Evolutionary conservation across 768 basidiomycete genomes (phyloP).

Genomic region (Lactifluus rugatus): DNA sequence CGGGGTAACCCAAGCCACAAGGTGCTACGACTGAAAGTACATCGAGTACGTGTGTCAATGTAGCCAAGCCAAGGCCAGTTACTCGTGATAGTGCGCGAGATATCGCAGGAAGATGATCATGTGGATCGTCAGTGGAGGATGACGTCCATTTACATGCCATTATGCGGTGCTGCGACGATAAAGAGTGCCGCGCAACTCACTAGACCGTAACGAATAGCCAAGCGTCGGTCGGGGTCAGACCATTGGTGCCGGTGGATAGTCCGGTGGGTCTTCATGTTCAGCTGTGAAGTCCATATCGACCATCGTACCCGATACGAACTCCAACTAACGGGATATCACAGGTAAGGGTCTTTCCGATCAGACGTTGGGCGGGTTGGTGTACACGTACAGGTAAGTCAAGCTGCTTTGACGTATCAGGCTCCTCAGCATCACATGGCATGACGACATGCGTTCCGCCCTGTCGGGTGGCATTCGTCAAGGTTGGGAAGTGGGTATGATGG

Average conservation of each 20-base stretch:
- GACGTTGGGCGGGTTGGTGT: neutral
- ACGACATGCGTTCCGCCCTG: neutral
- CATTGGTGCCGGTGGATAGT: neutral
- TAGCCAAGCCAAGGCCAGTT: neutral
- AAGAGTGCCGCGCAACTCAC: too few species aligned
- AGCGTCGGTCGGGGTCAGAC: neutral
- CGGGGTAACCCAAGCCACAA: too few species aligned
- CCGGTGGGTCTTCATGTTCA: neutral
- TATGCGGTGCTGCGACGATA: neutral
- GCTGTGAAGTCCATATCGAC: neutral
- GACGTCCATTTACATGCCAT: neutral
- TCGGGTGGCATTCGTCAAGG: neutral
- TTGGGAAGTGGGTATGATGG: conserved; percentile 5
- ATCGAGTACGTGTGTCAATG: neutral
- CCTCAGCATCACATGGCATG: neutral
- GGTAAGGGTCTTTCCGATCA: neutral
- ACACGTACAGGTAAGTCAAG: neutral
- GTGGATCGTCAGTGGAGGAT: neutral
- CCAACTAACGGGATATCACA: neutral
- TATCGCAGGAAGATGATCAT: too few species aligned
- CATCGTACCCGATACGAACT: neutral
- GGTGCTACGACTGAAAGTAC: too few species aligned
- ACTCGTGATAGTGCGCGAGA: neutral
- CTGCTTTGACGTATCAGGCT: neutral
- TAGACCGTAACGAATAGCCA: neutral